Evolutionary conservation across 495 filamentous ascomycete genomes (phyloP).

Genomic region (Aspergillus taichungensis): DNA sequence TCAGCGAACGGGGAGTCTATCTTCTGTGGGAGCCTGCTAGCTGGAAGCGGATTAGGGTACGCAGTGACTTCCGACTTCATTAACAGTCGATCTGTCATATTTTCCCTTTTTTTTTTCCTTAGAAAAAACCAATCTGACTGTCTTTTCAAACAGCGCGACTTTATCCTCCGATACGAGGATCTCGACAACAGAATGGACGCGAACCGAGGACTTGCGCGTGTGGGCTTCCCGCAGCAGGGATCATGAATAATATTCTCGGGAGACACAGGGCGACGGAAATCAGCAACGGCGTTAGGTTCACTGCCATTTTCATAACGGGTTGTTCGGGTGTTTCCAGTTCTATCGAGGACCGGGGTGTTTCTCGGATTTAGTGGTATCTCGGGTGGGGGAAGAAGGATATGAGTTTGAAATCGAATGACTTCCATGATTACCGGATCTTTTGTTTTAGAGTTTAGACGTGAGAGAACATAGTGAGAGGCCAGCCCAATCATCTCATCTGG

Average conservation of each 20-base stretch:
- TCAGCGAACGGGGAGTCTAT: slow-evolving; percentile 79
- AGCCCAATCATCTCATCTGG: too few species aligned
- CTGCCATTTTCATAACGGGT: slow-evolving; percentile 21
- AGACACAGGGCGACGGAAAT: slow-evolving; percentile 13
- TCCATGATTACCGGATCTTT: slow-evolving; percentile 9
- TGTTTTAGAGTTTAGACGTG: too few species aligned
- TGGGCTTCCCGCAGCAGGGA: slow-evolving; percentile 30
- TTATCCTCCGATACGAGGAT: slow-evolving; percentile 71
- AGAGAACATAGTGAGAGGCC: too few species aligned
- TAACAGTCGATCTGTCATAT: background rate
- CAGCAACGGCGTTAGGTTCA: slow-evolving; percentile 31
- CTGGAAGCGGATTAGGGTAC: slow-evolving; percentile 77
- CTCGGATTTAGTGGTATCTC: slow-evolving; percentile 17
- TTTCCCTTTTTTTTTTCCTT: too few species aligned
- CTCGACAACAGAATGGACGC: slow-evolving; percentile 52
- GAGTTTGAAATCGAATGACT: slow-evolving; percentile 20
- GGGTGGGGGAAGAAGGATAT: slow-evolving; percentile 17
- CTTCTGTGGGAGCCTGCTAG: slow-evolving; percentile 76
- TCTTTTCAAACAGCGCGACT: slow-evolving; percentile 51
- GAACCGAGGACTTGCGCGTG: slow-evolving; percentile 26
- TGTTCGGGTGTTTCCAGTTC: slow-evolving; percentile 20
- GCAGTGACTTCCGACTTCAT: slow-evolving; percentile 19
- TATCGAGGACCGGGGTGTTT: slow-evolving; percentile 23
- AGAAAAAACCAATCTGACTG: background rate
- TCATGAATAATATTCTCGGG: slow-evolving; percentile 25